Base-by-base conservation (phyloP, 257 asterid genomes). In the Apocynum venetum region DNA sequence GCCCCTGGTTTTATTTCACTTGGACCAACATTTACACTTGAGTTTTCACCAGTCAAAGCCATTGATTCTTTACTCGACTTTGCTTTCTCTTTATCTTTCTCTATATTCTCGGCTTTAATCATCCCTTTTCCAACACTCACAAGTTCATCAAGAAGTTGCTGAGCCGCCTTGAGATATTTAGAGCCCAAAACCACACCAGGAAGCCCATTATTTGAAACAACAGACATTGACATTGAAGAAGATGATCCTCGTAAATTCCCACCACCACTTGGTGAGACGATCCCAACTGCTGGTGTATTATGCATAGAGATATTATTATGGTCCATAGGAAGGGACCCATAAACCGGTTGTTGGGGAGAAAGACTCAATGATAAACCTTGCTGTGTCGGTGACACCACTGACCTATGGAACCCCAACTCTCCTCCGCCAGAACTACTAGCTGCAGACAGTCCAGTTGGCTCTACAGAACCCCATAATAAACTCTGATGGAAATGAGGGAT, bases 301-400 rank as follows among this genome's bases (percentile, higher is more conserved):
- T 55, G 81, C 48, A 79, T 65, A 25, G 79, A 70, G 25, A 8
- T 4, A 8, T 74, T 68, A 1, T 70, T 79, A 1, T 73, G 83
- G 51, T 61, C 82, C 73, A 78, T 51, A 44, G 80, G 51, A 55
- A 81, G 76, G 82, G 84, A 64, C 77, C 81, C 36, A 25, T 72
- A 80, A n/a, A 70, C 84, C 17, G 82, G 81, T 44, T 82, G 91
- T 69, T 81, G 87, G 6, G 89, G 74, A 0, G 93, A 87, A 51
- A 90, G 97, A 78, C 90, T 90, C 46, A 92, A 80, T 14, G 93
- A 92, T 75, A 92, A 82, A 48, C 90, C 90, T 19, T 87, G 89
- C 20, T 84, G 90, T 55, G 86, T 55, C 47, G 82, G 88, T 41
- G 85, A 36, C 38, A 78, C 60, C 60, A 38, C 68, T 11, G 77